Evolutionary conservation across 495 filamentous ascomycete genomes (phyloP).

Genomic region (Penicillium waksmanii): DNA sequence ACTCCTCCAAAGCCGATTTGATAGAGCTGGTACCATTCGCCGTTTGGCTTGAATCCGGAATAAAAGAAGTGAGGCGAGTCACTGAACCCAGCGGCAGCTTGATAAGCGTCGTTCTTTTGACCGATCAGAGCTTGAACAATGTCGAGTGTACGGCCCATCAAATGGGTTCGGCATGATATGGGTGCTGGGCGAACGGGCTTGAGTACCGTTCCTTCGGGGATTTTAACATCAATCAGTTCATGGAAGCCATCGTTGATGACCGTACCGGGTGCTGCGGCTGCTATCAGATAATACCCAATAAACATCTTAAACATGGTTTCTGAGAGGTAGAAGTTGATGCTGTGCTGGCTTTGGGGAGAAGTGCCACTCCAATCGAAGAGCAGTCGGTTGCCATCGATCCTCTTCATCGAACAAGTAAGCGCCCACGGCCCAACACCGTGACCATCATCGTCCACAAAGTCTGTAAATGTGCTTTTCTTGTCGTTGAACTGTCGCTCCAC

Average conservation of each 20-base stretch:
- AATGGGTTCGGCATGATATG: slow-evolving; percentile 52
- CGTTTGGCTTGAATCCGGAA: slow-evolving; percentile 51
- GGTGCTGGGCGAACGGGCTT: slow-evolving; percentile 53
- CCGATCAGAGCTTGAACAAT: slow-evolving; percentile 55
- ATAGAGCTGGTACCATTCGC: slow-evolving; percentile 56
- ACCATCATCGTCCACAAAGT: slow-evolving; percentile 57
- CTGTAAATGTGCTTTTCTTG: slow-evolving; percentile 47
- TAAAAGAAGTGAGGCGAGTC: slow-evolving; percentile 58
- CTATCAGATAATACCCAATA: slow-evolving; percentile 53
- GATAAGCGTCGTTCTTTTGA: slow-evolving; percentile 49
- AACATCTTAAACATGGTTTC: slow-evolving; percentile 59
- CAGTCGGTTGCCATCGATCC: slow-evolving; percentile 38
- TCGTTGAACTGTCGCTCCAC: slow-evolving; percentile 50
- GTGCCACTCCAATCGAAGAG: slow-evolving; percentile 52
- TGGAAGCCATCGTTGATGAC: slow-evolving; percentile 55
- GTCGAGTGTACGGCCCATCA: slow-evolving; percentile 50
- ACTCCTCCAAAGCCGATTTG: slow-evolving; percentile 57
- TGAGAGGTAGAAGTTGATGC: slow-evolving; percentile 55
- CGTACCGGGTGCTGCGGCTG: slow-evolving; percentile 48
- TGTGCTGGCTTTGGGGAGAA: slow-evolving; percentile 49
- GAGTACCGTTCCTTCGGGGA: slow-evolving; percentile 49
- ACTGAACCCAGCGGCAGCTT: slow-evolving; percentile 53
- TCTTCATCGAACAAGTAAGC: slow-evolving; percentile 51
- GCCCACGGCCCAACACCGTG: slow-evolving; percentile 54
- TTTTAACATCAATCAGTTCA: slow-evolving; percentile 51